Evolutionary conservation across 148 eudicot species (phyloP), one percentile per base, ranked within the genome.

Genomic region (Gaultheria prostrata): DNA sequence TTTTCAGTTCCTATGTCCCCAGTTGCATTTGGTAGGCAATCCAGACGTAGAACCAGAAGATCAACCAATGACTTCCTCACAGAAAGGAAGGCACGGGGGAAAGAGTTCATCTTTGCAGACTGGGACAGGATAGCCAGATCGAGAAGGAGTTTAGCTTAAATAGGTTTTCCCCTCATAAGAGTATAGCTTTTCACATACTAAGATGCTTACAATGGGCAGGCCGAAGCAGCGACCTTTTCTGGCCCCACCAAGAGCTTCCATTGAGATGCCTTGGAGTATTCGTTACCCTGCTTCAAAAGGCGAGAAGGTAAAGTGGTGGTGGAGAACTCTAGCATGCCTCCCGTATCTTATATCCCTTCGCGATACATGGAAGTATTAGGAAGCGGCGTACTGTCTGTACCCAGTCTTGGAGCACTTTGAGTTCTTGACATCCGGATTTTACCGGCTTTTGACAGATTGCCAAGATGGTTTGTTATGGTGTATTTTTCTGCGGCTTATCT

Each of bases 301-400:
- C 18, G 86, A 85, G 70, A 94, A 93, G 86, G 97, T 98, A n/a
- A 82, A 70, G 84, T 95, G 98, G 98, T 95, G 89, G 89, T 95
- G 98, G 98, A 90, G 98, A 86, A 90, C 89, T 33, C 74, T 95
- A 48, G 94, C 98, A 8, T 91, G 94, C 86, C 83, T 95, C 80
- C 97, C 98, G 0, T 95, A 95, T 69, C 72, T 95, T 30, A 91
- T 94, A 93, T 96, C 95, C 24, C 83, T 94, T 7, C 7, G 48
- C 48, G 48, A 45, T 45, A 45, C 48, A 45, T 45, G 48, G 48
- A 45, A 45, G 48, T 45, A 45, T 45, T 45, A 8, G 48, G 48
- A 45, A 45, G 48, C 6, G 8, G 48, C 48, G 48, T 45, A 45
- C 8, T 45, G 48, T 45, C 48, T 45, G 7, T 45, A 45, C 48